phyloP scores from a whole-genome alignment of 228 moss, liverwort and hornwort genomes.

The Sphagnum fallax region DNA sequence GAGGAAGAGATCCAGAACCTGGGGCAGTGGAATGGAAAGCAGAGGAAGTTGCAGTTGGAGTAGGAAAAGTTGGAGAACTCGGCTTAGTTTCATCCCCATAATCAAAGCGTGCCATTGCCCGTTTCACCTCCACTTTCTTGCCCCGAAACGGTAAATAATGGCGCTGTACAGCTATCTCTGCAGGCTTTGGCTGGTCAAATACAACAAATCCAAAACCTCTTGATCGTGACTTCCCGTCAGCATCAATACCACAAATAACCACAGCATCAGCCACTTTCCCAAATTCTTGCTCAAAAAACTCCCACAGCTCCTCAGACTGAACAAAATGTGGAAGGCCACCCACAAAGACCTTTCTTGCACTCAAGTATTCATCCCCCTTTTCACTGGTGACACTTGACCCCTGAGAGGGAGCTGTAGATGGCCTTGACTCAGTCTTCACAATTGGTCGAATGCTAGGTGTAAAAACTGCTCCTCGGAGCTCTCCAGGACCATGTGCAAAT shows the following conservation, averaged over 20 bases:
- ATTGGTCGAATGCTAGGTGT: conserved; percentile 55
- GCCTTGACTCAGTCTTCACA: conserved; percentile 49
- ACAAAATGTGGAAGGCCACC: conserved; percentile 88
- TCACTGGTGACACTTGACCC: conserved; percentile 78
- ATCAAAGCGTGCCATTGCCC: conserved; percentile 84
- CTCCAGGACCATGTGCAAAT: conserved; percentile 82
- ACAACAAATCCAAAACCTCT: conserved; percentile 90
- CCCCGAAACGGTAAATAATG: conserved; percentile 89
- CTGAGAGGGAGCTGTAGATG: conserved; percentile 75
- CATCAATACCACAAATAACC: conserved; percentile 83
- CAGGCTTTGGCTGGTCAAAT: conserved; percentile 83
- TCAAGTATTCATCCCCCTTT: conserved; percentile 69
- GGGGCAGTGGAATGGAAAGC: conserved; percentile 52
- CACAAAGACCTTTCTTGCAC: conserved; percentile 82
- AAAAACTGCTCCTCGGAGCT: conserved; percentile 58
- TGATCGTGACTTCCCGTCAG: conserved; percentile 74
- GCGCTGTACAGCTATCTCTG: conserved; percentile 65
- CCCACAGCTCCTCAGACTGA: conserved; percentile 80
- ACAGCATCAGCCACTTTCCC: conserved; percentile 91
- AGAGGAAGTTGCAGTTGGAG: conserved; percentile 29
- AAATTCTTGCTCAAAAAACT: conserved; percentile 87
- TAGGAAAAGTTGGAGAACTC: conserved; percentile 55
- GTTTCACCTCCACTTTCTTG: conserved; percentile 93
- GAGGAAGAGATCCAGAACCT: conserved; percentile 58
- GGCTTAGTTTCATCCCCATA: conserved; percentile 72